Conservation (phyloP, 2,329 filamentous ascomycete genomes). For the Pseudogymnoascus sp. region DNA sequence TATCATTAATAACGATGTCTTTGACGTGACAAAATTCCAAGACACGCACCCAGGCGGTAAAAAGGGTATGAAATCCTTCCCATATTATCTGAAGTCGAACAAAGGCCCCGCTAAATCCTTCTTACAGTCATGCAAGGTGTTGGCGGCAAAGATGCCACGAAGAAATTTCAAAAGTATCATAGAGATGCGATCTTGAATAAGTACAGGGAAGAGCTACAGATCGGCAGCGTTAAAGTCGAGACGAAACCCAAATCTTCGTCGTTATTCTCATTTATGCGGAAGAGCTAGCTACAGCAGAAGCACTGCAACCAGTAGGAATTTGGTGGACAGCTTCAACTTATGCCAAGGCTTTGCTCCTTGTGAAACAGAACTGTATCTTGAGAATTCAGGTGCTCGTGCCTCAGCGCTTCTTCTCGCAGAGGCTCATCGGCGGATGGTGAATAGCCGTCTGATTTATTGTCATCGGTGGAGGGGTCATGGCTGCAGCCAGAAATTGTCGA, state of each 20-base stretch:
- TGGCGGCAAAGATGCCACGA: conserved; percentile 20
- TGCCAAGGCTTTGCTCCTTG: not conserved
- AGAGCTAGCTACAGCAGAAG: not conserved
- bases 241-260: not conserved
- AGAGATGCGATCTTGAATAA: conserved; percentile 34
- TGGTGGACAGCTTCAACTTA: not conserved
- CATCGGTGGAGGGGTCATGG: not conserved
- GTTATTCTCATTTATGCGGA: conserved; percentile 2
- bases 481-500: not conserved
- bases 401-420: not conserved
- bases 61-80: conserved; percentile 14
- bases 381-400: not conserved
- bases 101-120: not conserved
- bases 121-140: conserved; percentile 13
- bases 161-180: conserved; percentile 21
- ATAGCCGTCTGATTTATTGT: not conserved
- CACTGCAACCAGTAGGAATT: not conserved
- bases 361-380: not conserved
- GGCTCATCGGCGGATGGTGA: not conserved
- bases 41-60: conserved; percentile 67
- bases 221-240: conserved; percentile 32
- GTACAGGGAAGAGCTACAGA: conserved; percentile 49
- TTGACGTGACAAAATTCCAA: conserved; percentile 84
- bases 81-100: conserved; percentile 24
- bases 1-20: conserved; percentile 89